Percentiles rank a stretch among this genome's conserved stretches.
These are phyloP conservation scores for Tuber calosporum DNA, from an alignment of 495 filamentous ascomycete genomes.

Conservation along the genomic window DNA sequence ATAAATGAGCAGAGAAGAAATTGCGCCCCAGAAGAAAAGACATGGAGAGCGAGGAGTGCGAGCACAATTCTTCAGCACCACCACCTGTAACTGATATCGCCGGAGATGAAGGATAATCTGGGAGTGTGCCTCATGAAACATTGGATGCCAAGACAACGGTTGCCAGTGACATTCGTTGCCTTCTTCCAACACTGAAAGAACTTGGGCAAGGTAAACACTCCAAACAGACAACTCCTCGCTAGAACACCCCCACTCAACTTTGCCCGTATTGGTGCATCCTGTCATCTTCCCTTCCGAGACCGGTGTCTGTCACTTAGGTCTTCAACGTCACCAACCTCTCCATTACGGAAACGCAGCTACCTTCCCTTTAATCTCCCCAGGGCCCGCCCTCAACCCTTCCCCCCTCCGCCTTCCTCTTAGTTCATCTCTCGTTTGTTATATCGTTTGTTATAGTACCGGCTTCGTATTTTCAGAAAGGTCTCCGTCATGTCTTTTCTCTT, in stretches of 20 bases:
- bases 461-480: neutral
- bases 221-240: conserved; percentile 17
- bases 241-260: conserved; percentile 15
- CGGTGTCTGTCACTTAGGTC: neutral
- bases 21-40: too few species aligned
- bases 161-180: neutral
- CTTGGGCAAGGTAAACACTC: conserved; percentile 8
- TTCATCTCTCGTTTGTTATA: conserved; percentile 7
- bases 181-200: neutral
- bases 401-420: neutral
- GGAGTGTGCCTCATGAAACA: neutral
- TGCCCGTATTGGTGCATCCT: neutral
- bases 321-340: neutral
- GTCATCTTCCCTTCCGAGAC: neutral
- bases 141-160: neutral
- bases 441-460: conserved; percentile 5
- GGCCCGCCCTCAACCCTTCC: neutral
- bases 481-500: conserved; percentile 84
- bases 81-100: too few species aligned
- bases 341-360: neutral
- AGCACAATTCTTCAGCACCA: too few species aligned
- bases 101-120: neutral
- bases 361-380: neutral
- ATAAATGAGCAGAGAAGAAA: neutral
- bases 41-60: too few species aligned